Percentiles rank a stretch among this genome's conserved stretches.
These are phyloP conservation scores for Suillus americanus DNA, from an alignment of 768 basidiomycete species.

Conservation along the genomic window DNA sequence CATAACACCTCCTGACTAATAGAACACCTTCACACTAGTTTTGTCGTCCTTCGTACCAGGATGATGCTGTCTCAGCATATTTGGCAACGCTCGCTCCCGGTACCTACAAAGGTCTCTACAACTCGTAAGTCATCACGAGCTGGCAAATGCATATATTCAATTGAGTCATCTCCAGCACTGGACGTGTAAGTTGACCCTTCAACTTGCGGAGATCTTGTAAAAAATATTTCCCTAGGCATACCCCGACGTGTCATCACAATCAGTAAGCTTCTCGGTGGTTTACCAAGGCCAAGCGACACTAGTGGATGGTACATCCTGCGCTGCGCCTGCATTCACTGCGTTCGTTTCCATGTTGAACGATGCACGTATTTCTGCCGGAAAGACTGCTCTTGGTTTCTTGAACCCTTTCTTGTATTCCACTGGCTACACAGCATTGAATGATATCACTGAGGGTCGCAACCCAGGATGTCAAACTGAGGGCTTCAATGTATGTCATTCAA, in stretches of 20 bases:
- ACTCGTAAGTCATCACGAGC: conserved; percentile 40
- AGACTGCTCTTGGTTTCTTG: conserved; percentile 59
- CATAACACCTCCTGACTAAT: background rate
- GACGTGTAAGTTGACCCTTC: conserved; percentile 46
- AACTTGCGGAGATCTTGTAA: background rate
- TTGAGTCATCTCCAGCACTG: conserved; percentile 34
- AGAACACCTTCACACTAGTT: conserved; percentile 37
- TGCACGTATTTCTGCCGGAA: conserved; percentile 44
- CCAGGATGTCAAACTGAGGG: conserved; percentile 63
- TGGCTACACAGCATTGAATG: conserved; percentile 45
- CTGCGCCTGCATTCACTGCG: conserved; percentile 63
- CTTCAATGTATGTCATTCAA: conserved; percentile 58
- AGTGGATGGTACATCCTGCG: conserved; percentile 65
- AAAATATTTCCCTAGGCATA: conserved; percentile 38
- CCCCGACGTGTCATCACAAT: conserved; percentile 70
- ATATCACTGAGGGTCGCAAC: conserved; percentile 58
- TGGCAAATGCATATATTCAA: background rate
- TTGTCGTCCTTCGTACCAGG: conserved; percentile 53
- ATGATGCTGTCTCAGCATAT: conserved; percentile 42
- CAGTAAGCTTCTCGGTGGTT: conserved; percentile 48
- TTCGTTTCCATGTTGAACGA: conserved; percentile 68
- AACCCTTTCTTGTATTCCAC: conserved; percentile 58
- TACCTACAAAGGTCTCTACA: conserved; percentile 60
- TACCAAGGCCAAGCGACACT: conserved; percentile 36
- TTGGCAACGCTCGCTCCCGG: conserved; percentile 45